Evolutionary conservation across 805 yeast species (phyloP).

Genomic region (Metschnikowia arizonensis): DNA sequence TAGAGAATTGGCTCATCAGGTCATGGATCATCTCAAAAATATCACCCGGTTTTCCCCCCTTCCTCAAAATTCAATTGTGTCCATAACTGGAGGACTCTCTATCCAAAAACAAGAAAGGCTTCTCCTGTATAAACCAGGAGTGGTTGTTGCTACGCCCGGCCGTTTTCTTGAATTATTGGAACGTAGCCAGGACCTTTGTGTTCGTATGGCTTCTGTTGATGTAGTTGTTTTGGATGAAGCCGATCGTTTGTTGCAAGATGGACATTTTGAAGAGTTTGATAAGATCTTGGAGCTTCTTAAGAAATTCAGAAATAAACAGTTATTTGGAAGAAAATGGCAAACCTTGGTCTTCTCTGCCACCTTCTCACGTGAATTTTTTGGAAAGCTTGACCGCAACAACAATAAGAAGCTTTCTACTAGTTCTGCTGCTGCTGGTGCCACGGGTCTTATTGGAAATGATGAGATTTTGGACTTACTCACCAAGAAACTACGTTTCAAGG

Average conservation of each 20-base stretch:
- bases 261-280: constrained; percentile 91
- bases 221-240: constrained; percentile 86
- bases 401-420: no score
- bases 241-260: constrained; percentile 89
- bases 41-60: constrained; percentile 52
- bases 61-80: constrained; percentile 54
- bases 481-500: constrained; percentile 66
- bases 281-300: constrained; percentile 65
- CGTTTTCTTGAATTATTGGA: constrained; percentile 79
- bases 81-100: constrained; percentile 92
- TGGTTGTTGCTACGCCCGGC: constrained; percentile 94
- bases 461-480: constrained; percentile 65
- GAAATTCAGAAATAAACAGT: constrained; percentile 43
- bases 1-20: constrained; percentile 94
- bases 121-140: constrained; percentile 66
- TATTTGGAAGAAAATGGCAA: constrained; percentile 55
- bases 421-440: no score
- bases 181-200: constrained; percentile 46
- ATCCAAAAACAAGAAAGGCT: constrained; percentile 89
- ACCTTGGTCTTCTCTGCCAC: constrained; percentile 95
- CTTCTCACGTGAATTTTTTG: constrained; percentile 76
- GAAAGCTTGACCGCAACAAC: constrained; percentile 52
- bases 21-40: constrained; percentile 67
- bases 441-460: constrained; percentile 40
- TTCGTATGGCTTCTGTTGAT: constrained; percentile 44